Evolutionary conservation across 148 eudicot genomes (phyloP), one percentile per base, ranked within the genome.

Genomic region (Camellia granthamiana): DNA sequence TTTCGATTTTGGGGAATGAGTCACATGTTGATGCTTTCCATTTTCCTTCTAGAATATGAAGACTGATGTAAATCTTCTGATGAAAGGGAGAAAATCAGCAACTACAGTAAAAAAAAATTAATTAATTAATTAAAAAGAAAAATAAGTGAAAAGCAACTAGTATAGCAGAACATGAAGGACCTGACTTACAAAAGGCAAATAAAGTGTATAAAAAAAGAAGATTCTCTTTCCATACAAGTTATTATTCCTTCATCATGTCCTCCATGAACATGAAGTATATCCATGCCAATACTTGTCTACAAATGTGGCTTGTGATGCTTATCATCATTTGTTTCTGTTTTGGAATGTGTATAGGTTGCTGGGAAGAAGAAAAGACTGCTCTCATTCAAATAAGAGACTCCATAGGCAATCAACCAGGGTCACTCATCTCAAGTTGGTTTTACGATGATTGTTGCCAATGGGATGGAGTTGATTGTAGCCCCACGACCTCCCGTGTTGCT

Each of bases 371-470:
- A 64, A 64, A 23, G 12, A 64, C 3, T 0, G 68, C 68, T 64
- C 68, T 64, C 41, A 41, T 64, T 19, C 68, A 64, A 64, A 64
- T 64, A 7, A 21, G 42, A 23, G 14, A 64, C 68, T 64, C 68
- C 8, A 23, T 64, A 12, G 42, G 41, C 41, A 21, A 64, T 11
- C 41, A 23, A 7, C 68, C 68, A 7, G 12, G 6, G 14, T 64
- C 68, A 64, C 3, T 19, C 9, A 13, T 64, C 68, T 23, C 68
- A 21, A 23, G 42, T 11, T 64, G 68, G 68, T 23, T 23, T 0
- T 23, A 41, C 14, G 68, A 64, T 19, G 68, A 64, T 64, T 64
- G 68, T 64, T 64, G 68, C 68, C 41, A 64, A 23, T 64, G 68
- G 68, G 68, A 64, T 8, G 68, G 68, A 2, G 11, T 64, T 6